Percentiles rank a stretch among this genome's conserved stretches.
These are phyloP conservation scores for Achaetomium macrosporum DNA, from an alignment of 2,329 filamentous ascomycete species.

Conservation along the genomic window DNA sequence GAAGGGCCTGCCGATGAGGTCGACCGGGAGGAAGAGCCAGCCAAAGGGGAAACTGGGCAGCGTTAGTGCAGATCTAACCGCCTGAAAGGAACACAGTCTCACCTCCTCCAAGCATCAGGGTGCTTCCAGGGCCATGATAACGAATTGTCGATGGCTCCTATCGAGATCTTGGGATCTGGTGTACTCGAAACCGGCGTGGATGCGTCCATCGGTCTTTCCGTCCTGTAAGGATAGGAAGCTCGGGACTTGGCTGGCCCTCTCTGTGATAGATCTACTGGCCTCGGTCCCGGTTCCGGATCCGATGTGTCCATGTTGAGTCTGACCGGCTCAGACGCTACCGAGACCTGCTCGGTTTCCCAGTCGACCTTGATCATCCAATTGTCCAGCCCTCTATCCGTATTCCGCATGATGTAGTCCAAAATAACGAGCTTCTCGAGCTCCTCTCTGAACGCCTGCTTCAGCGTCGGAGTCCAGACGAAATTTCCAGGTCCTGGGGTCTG, in stretches of 20 bases:
- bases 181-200: conserved; percentile 43
- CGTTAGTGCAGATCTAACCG: conserved; percentile 6
- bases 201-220: conserved; percentile 80
- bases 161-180: conserved; percentile 55
- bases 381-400: conserved; percentile 91
- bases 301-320: conserved; percentile 56
- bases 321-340: conserved; percentile 75
- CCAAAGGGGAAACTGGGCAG: conserved; percentile 83
- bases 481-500: conserved; percentile 41
- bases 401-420: conserved; percentile 97
- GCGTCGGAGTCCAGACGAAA: conserved; percentile 78
- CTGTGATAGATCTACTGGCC: conserved; percentile 52
- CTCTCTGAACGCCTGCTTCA: conserved; percentile 91
- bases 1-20: conserved; percentile 91
- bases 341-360: conserved; percentile 73
- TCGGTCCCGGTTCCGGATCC: conserved; percentile 48
- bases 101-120: conserved; percentile 75
- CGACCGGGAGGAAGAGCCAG: conserved; percentile 95
- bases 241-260: conserved; percentile 36
- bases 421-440: conserved; percentile 96
- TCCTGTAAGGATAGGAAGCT: conserved; percentile 61
- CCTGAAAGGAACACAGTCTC: conserved; percentile 11
- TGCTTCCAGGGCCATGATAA: conserved; percentile 99
- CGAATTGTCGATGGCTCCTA: conserved; percentile 97
- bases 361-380: conserved; percentile 99